These are phyloP conservation scores for Sarcodon sp. DNA, from an alignment of 768 basidiomycete genomes.

Conservation along the genomic window DNA sequence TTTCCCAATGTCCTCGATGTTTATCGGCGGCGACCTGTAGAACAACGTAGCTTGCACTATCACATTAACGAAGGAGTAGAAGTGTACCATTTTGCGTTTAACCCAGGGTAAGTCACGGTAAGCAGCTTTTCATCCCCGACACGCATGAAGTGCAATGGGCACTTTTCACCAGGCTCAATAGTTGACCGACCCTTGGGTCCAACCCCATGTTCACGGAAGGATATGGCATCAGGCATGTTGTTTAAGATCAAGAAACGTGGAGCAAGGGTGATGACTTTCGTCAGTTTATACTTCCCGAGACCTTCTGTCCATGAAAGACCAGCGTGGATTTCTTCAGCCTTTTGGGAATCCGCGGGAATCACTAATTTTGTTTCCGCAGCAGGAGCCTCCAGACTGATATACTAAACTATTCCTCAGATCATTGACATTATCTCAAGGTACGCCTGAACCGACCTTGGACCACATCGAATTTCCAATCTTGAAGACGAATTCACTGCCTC, in stretches of 20 bases:
- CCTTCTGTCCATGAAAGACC: conserved; percentile 92
- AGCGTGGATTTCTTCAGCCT: conserved; percentile 57
- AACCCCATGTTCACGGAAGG: conserved; percentile 78
- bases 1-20: conserved; percentile 81
- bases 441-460: conserved; percentile 42
- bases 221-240: conserved; percentile 50
- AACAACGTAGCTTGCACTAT: neutral
- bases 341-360: conserved; percentile 49
- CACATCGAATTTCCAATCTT: conserved; percentile 72
- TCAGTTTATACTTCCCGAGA: conserved; percentile 92
- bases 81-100: conserved; percentile 68
- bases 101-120: conserved; percentile 76
- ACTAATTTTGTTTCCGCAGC: conserved; percentile 80
- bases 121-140: conserved; percentile 60
- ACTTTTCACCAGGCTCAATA: conserved; percentile 56
- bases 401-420: conserved; percentile 21
- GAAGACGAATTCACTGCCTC: conserved; percentile 76
- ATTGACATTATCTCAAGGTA: neutral
- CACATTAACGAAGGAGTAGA: conserved; percentile 1
- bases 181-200: conserved; percentile 46
- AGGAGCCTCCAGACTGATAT: conserved; percentile 85
- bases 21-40: conserved; percentile 82
- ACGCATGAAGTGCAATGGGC: conserved; percentile 55
- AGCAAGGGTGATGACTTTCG: conserved; percentile 83
- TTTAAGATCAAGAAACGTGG: conserved; percentile 91